Conservation (phyloP, 805 yeast species). For the Wickerhamiella siamensis region DNA sequence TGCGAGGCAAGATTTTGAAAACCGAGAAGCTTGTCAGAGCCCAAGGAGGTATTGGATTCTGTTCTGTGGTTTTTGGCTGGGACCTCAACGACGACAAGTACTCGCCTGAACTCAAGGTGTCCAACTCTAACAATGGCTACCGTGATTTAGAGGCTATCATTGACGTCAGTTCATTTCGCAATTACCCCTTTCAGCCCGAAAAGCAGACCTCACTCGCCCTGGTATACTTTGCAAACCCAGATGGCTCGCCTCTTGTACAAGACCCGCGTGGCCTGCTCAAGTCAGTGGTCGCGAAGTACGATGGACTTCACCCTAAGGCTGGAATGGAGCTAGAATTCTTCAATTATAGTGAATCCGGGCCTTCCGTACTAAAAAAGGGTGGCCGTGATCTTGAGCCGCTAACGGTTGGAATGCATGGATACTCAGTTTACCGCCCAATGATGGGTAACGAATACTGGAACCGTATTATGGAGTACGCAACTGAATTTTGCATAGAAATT, state of each 20-base stretch:
- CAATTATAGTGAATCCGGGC: conserved; percentile 19
- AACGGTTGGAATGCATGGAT: conserved; percentile 26
- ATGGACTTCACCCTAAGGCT: conserved; percentile 9
- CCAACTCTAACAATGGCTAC: conserved; percentile 22
- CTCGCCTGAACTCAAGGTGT: conserved; percentile 17
- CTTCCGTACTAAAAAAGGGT: background rate
- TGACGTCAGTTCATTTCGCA: conserved; percentile 15
- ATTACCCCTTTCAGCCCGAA: conserved; percentile 20
- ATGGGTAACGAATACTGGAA: conserved; percentile 21
- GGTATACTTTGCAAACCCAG: conserved; percentile 17
- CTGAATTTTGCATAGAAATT: conserved; percentile 16
- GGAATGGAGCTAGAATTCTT: conserved; percentile 26
- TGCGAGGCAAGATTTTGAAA: conserved; percentile 25
- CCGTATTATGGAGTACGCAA: conserved; percentile 16
- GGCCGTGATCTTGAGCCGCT: conserved; percentile 15
- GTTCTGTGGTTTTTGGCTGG: conserved; percentile 26
- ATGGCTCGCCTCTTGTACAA: conserved; percentile 18
- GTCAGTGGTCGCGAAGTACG: conserved; percentile 8
- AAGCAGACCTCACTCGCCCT: conserved; percentile 21
- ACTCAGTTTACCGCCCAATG: conserved; percentile 23
- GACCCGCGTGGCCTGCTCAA: conserved; percentile 23
- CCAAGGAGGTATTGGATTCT: conserved; percentile 23
- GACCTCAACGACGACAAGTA: conserved; percentile 25
- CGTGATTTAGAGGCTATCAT: conserved; percentile 21
- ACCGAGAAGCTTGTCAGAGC: conserved; percentile 18